Evolutionary conservation across 768 basidiomycete species (phyloP).

Genomic region (Termitomyces sp.): DNA sequence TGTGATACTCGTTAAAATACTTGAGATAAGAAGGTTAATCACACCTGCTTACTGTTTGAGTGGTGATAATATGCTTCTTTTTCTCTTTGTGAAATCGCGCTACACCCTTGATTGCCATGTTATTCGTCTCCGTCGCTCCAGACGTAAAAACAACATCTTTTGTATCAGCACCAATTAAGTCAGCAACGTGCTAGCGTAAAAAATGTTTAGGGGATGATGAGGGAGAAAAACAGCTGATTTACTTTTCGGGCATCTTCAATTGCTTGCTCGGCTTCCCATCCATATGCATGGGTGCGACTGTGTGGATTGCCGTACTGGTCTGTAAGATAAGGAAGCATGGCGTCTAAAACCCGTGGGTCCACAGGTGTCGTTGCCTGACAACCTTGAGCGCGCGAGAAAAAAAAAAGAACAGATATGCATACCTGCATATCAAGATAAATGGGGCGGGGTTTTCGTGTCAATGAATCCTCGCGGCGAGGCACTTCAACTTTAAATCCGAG

Average conservation of each 20-base stretch:
- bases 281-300: slow-evolving; percentile 97
- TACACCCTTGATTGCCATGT: slow-evolving; percentile 95
- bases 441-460: slow-evolving; percentile 66
- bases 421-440: slow-evolving; percentile 99
- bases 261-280: slow-evolving; percentile 97
- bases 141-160: slow-evolving; percentile 98
- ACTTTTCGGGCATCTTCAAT: slow-evolving; percentile 91
- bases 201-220: neutral
- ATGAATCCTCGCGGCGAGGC: slow-evolving; percentile 51
- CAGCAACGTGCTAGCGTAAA: slow-evolving; percentile 69
- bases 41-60: slow-evolving; percentile 72
- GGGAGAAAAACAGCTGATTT: neutral
- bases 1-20: slow-evolving; percentile 21
- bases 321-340: slow-evolving; percentile 93
- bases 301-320: slow-evolving; percentile 98
- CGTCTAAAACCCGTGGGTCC: slow-evolving; percentile 94
- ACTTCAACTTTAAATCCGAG: slow-evolving; percentile 80
- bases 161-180: slow-evolving; percentile 86
- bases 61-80: slow-evolving; percentile 90
- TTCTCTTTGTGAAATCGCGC: slow-evolving; percentile 94
- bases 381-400: slow-evolving; percentile 7
- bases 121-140: slow-evolving; percentile 97
- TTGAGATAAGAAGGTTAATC: neutral
- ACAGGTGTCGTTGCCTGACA: slow-evolving; percentile 92
- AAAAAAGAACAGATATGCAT: slow-evolving; percentile 16